Evolutionary conservation across 129 eudicot genomes (phyloP).

Genomic region (Saposhnikovia divaricata): DNA sequence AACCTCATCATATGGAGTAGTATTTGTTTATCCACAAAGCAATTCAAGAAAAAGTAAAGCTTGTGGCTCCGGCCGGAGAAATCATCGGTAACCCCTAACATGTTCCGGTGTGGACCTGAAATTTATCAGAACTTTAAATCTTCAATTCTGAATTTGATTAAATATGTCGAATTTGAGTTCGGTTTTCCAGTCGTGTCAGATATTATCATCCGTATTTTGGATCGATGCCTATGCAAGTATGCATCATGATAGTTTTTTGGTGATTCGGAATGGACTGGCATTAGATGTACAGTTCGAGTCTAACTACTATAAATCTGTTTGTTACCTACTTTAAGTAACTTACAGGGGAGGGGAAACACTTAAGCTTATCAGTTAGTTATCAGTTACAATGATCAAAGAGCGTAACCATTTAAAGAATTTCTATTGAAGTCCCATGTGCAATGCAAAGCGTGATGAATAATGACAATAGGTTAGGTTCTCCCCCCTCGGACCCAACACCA

Average conservation of each 20-base stretch:
- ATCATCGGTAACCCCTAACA: not conserved
- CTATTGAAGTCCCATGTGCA: conserved; percentile 17
- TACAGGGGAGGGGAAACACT: not conserved
- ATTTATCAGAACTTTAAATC: no score
- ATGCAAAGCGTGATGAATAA: conserved; percentile 10
- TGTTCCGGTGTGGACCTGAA: no score
- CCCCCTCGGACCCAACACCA: conserved; percentile 20
- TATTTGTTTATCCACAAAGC: not conserved
- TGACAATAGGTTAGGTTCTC: conserved; percentile 24
- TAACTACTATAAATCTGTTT: no score
- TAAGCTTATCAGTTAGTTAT: conserved; percentile 5
- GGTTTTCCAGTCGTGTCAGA: not conserved
- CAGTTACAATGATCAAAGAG: conserved; percentile 10
- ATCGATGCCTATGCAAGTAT: no score
- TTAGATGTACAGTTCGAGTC: not conserved
- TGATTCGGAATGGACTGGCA: not conserved
- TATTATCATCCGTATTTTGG: no score
- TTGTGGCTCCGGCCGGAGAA: not conserved
- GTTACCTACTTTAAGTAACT: not conserved
- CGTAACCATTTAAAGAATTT: not conserved
- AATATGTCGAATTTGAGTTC: no score
- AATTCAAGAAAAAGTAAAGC: not conserved
- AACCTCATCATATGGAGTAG: not conserved
- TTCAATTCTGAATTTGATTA: no score
- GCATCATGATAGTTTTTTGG: no score